Percentiles rank a stretch among this genome's conserved stretches.
These are phyloP conservation scores for Fraxinus angustifolia DNA, from an alignment of 305 asterid genomes.

Conservation along the genomic window DNA sequence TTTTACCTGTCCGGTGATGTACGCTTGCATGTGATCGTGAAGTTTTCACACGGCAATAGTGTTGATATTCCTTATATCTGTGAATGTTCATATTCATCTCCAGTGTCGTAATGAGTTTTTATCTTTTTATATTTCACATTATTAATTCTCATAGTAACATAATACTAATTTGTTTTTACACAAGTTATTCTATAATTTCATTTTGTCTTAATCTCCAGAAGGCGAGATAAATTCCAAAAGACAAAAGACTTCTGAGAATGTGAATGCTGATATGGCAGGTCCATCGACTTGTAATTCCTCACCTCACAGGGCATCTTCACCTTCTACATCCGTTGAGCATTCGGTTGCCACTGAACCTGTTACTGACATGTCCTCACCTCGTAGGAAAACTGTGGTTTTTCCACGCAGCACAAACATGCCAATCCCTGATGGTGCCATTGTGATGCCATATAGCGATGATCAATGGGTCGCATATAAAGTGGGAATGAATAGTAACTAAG, in stretches of 20 bases:
- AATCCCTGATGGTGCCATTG: slow-evolving; percentile 37
- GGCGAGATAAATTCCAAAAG: slow-evolving; percentile 31
- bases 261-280: slow-evolving; percentile 26
- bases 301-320: slow-evolving; percentile 4
- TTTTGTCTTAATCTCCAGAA: slow-evolving; percentile 27
- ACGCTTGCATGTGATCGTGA: background rate
- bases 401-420: slow-evolving; percentile 31
- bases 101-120: background rate
- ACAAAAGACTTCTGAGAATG: slow-evolving; percentile 32
- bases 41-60: background rate
- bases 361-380: slow-evolving; percentile 2
- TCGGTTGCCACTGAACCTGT: slow-evolving; percentile 16
- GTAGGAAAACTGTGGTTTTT: slow-evolving; percentile 35
- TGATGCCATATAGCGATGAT: slow-evolving; percentile 44
- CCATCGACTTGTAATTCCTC: slow-evolving; percentile 11
- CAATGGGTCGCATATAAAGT: slow-evolving; percentile 48
- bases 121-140: background rate
- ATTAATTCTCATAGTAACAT: background rate
- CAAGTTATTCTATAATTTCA: background rate
- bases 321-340: slow-evolving; percentile 17
- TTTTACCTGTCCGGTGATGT: background rate
- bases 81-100: background rate
- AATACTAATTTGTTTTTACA: background rate
- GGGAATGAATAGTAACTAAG: slow-evolving; percentile 19
- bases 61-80: background rate